Conservation (phyloP, 1,284 basidiomycete species). For the Pterulicium gracile region DNA sequence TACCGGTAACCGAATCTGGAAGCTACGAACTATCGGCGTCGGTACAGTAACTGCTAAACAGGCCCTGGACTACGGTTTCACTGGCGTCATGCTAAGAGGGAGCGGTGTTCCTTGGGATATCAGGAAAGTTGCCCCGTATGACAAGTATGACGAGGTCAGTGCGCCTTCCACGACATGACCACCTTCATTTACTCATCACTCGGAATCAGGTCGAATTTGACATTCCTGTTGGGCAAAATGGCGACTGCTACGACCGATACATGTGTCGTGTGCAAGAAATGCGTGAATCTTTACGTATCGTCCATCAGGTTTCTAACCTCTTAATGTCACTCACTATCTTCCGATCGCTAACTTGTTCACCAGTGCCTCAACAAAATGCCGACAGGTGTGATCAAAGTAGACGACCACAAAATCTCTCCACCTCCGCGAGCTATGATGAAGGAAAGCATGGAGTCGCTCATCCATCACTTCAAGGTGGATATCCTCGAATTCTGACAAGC, state of each 20-base stretch:
- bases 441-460: conserved; percentile 96
- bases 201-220: conserved; percentile 78
- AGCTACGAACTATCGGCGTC: conserved; percentile 85
- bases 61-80: conserved; percentile 91
- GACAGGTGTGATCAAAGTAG: conserved; percentile 85
- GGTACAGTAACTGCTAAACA: conserved; percentile 89
- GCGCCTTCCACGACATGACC: background rate
- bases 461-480: conserved; percentile 92
- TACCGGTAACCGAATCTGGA: conserved; percentile 98
- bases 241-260: conserved; percentile 96
- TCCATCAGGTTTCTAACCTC: conserved; percentile 49
- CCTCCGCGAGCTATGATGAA: conserved; percentile 98
- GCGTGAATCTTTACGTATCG: conserved; percentile 88
- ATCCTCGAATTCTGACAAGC: background rate
- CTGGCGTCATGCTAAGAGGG: conserved; percentile 94
- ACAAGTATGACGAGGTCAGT: conserved; percentile 86
- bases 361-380: conserved; percentile 98
- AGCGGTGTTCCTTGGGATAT: conserved; percentile 95
- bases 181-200: background rate
- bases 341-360: background rate
- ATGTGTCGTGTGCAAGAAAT: conserved; percentile 98
- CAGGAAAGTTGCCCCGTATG: conserved; percentile 87
- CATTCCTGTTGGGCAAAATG: conserved; percentile 91
- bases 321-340: background rate
- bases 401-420: conserved; percentile 97